Base-by-base conservation (phyloP, 331 rosid genomes). In the Acacia pycnantha region DNA sequence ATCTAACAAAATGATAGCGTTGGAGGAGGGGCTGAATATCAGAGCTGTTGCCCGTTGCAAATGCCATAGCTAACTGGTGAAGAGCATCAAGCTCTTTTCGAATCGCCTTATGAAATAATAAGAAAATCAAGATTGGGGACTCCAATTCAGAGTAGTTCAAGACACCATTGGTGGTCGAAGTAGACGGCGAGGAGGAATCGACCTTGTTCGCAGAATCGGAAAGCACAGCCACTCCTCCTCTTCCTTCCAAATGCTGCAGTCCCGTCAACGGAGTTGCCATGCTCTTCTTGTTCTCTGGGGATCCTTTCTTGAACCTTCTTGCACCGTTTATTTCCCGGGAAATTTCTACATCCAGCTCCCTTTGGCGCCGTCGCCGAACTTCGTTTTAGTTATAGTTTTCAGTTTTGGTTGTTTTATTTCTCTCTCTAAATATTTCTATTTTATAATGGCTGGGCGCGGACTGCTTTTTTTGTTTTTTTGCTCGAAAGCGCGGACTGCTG, bases 121-220 rank as follows among this genome's bases (percentile, higher is more conserved):
- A 83, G 87, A 92, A 96, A 81, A 92, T 96, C 88, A 94, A 89
- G 79, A 96, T 94, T 22, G 99, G 99, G n/a, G 97, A 92, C 31
- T 86, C 89, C 53, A 86, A 48, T 84, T 89, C 83, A 15, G 90
- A 82, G 88, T 85, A 84, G 86, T 79, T 82, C 73, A 91, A 77
- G 81, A 85, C 85, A 68, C 84, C 90, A 73, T 85, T 87, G 70
- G 81, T 77, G 9, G 88, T 31, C 4, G 50, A 19, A 44, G 73
- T 10, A 15, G 35, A 70, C 0, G 35, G 53, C 65, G 86, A 78
- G n/a, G 97, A 82, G 1, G 98, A 85, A 26, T 90, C 94, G 51
- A 93, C 90, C 59, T 88, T 91, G 81, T 62, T 87, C 21, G 89
- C 83, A 40, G 98, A 89, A 87, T 82, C 88, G 10, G 97, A 75